Percentiles rank a stretch among this genome's conserved stretches.
These are phyloP conservation scores for Castanea sativa DNA, from an alignment of 306 rosid species.

Conservation along the genomic window DNA sequence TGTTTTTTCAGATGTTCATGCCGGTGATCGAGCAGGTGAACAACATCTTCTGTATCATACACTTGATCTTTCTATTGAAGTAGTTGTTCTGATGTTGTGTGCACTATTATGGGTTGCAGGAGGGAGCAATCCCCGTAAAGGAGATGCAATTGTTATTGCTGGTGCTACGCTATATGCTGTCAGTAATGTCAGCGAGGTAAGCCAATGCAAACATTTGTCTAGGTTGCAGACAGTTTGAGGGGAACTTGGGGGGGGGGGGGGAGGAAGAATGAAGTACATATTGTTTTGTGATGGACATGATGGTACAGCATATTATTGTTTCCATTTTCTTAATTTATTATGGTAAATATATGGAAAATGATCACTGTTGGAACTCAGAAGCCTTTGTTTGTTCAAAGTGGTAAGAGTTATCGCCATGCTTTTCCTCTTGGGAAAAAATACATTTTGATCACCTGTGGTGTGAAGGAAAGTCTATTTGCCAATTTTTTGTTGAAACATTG, in stretches of 20 bases:
- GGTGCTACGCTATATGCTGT: constrained; percentile 85
- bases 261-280: no score
- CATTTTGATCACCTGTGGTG: no score
- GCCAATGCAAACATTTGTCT: not conserved
- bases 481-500: no score
- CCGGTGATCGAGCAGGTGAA: constrained; percentile 80
- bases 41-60: not conserved
- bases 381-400: not conserved
- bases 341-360: not conserved
- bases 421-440: not conserved
- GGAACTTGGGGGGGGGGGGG: not conserved
- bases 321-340: not conserved
- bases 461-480: no score
- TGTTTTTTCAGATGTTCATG: constrained; percentile 90
- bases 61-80: not conserved
- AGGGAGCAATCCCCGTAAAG: constrained; percentile 71
- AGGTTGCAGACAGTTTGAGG: not conserved
- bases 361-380: not conserved
- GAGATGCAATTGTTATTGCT: constrained; percentile 72
- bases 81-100: constrained; percentile 24
- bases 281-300: not conserved
- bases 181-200: constrained; percentile 84
- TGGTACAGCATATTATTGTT: not conserved
- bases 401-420: not conserved
- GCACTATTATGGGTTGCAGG: constrained; percentile 44